A percentile compares a stretch with the other conserved stretches of the same genome.
Conservation (phyloP, 352 stramenopile genomes). For the Globisporangium emineosum region DNA sequence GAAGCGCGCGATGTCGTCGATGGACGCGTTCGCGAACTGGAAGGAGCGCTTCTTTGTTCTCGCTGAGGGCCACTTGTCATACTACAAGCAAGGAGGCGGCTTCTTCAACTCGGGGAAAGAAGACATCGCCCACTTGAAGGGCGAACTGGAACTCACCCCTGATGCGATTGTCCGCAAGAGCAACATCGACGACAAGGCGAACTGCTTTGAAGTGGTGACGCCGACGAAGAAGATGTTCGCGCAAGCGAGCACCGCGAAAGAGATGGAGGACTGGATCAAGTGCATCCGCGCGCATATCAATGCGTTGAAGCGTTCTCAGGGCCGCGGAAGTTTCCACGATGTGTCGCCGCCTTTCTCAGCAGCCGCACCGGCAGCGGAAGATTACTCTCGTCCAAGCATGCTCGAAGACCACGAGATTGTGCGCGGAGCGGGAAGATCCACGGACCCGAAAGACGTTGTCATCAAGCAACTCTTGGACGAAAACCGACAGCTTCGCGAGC, state of each 20-base stretch:
- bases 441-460: conserved; percentile 83
- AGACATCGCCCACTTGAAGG: conserved; percentile 84
- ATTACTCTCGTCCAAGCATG: conserved; percentile 82
- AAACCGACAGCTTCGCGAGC: conserved; percentile 72
- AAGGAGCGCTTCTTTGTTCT: conserved; percentile 88
- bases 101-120: conserved; percentile 87
- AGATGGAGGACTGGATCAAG: conserved; percentile 89
- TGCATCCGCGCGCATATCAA: conserved; percentile 77
- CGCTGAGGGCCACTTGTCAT: conserved; percentile 77
- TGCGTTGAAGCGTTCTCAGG: conserved; percentile 49
- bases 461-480: conserved; percentile 87
- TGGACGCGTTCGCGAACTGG: conserved; percentile 88
- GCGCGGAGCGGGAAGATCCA: conserved; percentile 69
- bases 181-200: conserved; percentile 84
- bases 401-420: conserved; percentile 84
- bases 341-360: conserved; percentile 26
- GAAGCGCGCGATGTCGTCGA: conserved; percentile 84
- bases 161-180: conserved; percentile 82
- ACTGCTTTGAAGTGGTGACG: conserved; percentile 85
- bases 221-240: conserved; percentile 86
- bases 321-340: conserved; percentile 68
- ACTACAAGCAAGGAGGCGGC: conserved; percentile 84
- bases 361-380: conserved; percentile 35
- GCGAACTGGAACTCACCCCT: conserved; percentile 74
- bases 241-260: conserved; percentile 70